These are phyloP conservation scores for Apiospora saccharicola DNA, from an alignment of 2,329 filamentous ascomycete species.

Conservation along the genomic window DNA sequence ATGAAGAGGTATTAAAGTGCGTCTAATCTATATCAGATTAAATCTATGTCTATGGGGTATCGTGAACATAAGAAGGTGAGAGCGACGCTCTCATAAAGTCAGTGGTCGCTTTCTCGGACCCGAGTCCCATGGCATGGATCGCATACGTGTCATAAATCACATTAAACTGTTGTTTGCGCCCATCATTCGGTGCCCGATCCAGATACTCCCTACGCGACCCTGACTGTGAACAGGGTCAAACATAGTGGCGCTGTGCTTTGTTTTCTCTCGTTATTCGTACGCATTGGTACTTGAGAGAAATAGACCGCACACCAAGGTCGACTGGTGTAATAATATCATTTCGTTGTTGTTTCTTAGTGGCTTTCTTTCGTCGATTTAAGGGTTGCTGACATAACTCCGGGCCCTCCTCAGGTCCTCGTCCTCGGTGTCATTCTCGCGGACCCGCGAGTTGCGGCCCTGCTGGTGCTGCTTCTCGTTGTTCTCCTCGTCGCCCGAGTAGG, in stretches of 20 bases:
- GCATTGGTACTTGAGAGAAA: neutral
- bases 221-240: neutral
- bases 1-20: neutral
- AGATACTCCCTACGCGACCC: neutral
- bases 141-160: neutral
- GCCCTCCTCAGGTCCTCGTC: constrained; percentile 52
- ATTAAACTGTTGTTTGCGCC: neutral
- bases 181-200: neutral
- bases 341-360: neutral
- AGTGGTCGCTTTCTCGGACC: constrained; percentile 10
- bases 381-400: constrained; percentile 56
- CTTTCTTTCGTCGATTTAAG: constrained; percentile 39
- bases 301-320: constrained; percentile 1
- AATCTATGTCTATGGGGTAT: constrained; percentile 17
- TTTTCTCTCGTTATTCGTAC: neutral
- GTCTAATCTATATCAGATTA: constrained; percentile 6
- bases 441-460: constrained; percentile 31
- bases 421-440: constrained; percentile 43
- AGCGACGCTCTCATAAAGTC: constrained; percentile 1
- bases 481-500: constrained; percentile 69
- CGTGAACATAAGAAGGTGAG: constrained; percentile 12
- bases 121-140: constrained; percentile 12
- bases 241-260: neutral
- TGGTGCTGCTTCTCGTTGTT: constrained; percentile 37
- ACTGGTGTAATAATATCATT: neutral